Conservation (phyloP, 75 land plant genomes). For the Picea sitchensis region DNA sequence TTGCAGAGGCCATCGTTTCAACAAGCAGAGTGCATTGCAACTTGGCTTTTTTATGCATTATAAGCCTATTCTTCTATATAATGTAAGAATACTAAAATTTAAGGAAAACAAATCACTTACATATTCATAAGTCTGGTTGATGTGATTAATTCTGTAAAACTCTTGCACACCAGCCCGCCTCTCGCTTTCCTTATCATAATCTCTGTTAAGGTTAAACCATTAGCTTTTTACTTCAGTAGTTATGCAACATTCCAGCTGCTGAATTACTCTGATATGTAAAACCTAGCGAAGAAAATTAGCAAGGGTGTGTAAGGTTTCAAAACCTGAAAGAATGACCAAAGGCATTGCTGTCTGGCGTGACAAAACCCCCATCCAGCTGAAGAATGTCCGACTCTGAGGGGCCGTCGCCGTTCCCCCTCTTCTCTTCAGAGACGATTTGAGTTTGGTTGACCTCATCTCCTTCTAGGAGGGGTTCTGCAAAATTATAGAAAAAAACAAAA, state of each 20-base stretch:
- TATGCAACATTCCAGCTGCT: no score
- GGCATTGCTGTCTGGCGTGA: conserved; percentile 50
- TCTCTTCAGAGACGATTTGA: no score
- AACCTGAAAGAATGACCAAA: conserved; percentile 70
- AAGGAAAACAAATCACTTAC: conserved; percentile 17
- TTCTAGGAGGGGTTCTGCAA: not conserved
- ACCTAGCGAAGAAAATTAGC: not conserved
- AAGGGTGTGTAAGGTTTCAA: no score
- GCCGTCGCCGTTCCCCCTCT: no score
- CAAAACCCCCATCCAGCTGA: conserved; percentile 52
- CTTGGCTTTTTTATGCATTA: not conserved
- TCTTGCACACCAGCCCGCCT: conserved; percentile 53
- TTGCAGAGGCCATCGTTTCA: not conserved
- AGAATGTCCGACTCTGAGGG: conserved; percentile 7
- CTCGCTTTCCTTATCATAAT: conserved; percentile 57
- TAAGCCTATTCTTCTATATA: not conserved
- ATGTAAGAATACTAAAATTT: not conserved
- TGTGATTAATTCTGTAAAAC: conserved; percentile 63
- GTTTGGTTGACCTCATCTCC: not conserved
- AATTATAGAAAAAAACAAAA: not conserved
- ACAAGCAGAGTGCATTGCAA: not conserved
- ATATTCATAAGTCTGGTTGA: conserved; percentile 59
- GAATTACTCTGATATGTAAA: no score
- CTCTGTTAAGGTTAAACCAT: conserved; percentile 21
- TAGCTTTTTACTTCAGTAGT: no score